A percentile compares a stretch with the other conserved stretches of the same genome.
These are phyloP conservation scores for Graphiopsis chlorocephala DNA, from an alignment of 2,329 filamentous ascomycete species.

Conservation along the genomic window DNA sequence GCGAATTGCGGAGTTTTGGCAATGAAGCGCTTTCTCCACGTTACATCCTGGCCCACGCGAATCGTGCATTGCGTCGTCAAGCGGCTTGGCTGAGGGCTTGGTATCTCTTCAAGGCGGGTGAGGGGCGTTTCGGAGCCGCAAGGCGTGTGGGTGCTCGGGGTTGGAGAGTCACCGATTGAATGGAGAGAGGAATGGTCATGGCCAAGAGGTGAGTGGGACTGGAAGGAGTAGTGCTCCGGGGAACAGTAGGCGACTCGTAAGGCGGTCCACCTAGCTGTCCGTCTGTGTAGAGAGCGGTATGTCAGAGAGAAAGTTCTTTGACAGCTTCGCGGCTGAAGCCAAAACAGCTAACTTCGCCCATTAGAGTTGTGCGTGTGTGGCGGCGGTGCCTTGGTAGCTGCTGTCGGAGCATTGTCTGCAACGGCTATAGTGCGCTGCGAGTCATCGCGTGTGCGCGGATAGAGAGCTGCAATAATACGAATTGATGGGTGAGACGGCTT, in stretches of 20 bases:
- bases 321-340: background rate
- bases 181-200: background rate
- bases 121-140: background rate
- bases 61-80: slow-evolving; percentile 11
- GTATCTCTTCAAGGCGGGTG: background rate
- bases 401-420: background rate
- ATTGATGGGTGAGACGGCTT: background rate
- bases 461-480: background rate
- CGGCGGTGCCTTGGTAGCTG: background rate
- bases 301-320: background rate
- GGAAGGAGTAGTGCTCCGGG: background rate
- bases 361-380: background rate
- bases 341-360: background rate
- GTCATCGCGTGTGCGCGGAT: background rate
- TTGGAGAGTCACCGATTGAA: background rate
- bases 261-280: background rate
- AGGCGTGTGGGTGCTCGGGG: background rate
- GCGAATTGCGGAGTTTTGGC: slow-evolving; percentile 2
- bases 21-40: background rate
- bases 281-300: background rate
- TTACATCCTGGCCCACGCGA: slow-evolving; percentile 12
- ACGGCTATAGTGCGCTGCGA: background rate
- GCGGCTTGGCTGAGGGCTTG: slow-evolving; percentile 14
- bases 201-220: background rate
- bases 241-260: background rate